Evolutionary conservation across 1,139 yeast species (phyloP).

Genomic region (Protomyces arabidopsidicola): DNA sequence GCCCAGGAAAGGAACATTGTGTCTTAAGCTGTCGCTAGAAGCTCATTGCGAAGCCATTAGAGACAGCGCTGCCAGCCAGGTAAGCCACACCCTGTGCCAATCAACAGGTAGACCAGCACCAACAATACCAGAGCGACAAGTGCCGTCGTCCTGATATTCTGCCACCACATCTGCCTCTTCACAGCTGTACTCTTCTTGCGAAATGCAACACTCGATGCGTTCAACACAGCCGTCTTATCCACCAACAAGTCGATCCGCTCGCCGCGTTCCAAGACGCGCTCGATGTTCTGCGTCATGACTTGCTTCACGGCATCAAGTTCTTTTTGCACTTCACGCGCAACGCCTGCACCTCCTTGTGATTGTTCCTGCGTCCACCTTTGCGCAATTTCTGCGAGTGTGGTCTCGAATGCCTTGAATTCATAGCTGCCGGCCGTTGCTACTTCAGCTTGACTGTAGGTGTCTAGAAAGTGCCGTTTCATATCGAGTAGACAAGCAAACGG

Average conservation of each 20-base stretch:
- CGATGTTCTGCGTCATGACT: slow-evolving; percentile 43
- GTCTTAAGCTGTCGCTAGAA: too few relatives aligned
- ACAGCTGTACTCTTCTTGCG: slow-evolving; percentile 65
- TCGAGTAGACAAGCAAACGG: slow-evolving; percentile 40
- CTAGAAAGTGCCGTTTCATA: slow-evolving; percentile 36
- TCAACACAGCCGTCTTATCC: slow-evolving; percentile 73
- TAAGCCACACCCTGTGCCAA: slow-evolving; percentile 21
- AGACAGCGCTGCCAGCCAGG: slow-evolving; percentile 19
- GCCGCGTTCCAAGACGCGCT: slow-evolving; percentile 63
- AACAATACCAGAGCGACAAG: slow-evolving; percentile 5
- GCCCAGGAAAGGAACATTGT: too few relatives aligned
- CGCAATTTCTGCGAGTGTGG: slow-evolving; percentile 28
- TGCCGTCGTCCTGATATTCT: slow-evolving; percentile 46
- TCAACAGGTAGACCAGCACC: slow-evolving; percentile 13
- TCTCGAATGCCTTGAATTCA: slow-evolving; percentile 27
- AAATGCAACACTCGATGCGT: slow-evolving; percentile 63
- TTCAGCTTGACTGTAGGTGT: slow-evolving; percentile 31
- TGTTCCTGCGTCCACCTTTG: slow-evolving; percentile 21
- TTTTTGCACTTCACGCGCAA: slow-evolving; percentile 36
- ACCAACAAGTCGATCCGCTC: slow-evolving; percentile 71
- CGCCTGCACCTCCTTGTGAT: neutral
- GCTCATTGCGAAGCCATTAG: neutral
- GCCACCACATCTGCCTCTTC: slow-evolving; percentile 62
- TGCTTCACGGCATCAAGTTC: slow-evolving; percentile 44
- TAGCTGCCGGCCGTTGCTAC: slow-evolving; percentile 31